Evolutionary conservation across 352 stramenopile species (phyloP), one percentile per base, ranked within the genome.

Genomic region (Phytopythium sindhum): DNA sequence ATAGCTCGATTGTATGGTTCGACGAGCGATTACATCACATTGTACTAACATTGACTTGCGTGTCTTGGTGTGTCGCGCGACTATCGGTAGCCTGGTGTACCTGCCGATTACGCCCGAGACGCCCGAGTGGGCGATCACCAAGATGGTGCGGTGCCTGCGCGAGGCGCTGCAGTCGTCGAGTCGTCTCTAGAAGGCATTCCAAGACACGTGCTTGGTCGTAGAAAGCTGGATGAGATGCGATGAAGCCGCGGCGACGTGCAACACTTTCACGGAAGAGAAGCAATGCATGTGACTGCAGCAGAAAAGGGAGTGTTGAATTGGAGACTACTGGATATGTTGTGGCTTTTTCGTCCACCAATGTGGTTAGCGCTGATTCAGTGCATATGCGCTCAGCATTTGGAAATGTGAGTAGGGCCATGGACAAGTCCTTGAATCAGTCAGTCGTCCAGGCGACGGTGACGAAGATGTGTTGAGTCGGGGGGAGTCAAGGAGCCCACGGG

Each of bases 11-110:
- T 47, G 5, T 11, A 19, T 4, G 15, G 41, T 23, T 47, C 41
- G 19, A 11, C n/a, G 0, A 21, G n/a, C 29, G 44, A 51, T 23
- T 35, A 35, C 31, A 29, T 56, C 21, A 28, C 23, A 26, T 54
- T 61, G 6, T 47, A 11, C 12, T 61, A 3, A 56, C 35, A 53
- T 24, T 61, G 17, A 23, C 33, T 26, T 63, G 52, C 61, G 66
- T 4, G 10, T 59, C 33, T 7, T 35, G 24, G 4, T 19, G 21
- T 59, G 23, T 6, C 17, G 31, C 7, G 7, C 24, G 11, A 29
- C 15, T 33, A n/a, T n/a, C n/a, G n/a, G n/a, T n/a, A 93, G 81
- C 58, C 76, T 93, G 48, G 80, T 93, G 31, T 93, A 93, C 58
- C 62, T 93, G 47, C 85, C 85, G 15, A 76, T 93, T 53, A 93